Conservation (phyloP, 768 basidiomycete genomes). For the Leucocoprinus leucothites region DNA sequence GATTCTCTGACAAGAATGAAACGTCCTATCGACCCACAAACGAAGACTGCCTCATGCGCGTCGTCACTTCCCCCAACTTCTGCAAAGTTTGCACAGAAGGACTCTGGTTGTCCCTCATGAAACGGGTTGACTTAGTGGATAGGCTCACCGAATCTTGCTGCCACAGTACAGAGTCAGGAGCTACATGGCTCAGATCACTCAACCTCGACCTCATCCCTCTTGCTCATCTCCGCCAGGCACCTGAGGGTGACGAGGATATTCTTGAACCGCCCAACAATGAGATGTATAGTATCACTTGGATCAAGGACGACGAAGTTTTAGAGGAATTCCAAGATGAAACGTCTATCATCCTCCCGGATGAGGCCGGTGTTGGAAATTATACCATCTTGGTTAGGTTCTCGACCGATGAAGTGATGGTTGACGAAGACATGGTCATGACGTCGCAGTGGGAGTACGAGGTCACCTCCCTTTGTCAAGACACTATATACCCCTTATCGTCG, state of each 20-base stretch:
- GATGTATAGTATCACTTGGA: constrained; percentile 57
- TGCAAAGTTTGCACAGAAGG: constrained; percentile 74
- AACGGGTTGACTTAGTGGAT: constrained; percentile 62
- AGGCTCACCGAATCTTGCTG: constrained; percentile 38
- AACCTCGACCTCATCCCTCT: constrained; percentile 57
- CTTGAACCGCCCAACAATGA: constrained; percentile 21
- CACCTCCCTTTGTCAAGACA: constrained; percentile 1
- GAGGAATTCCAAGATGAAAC: constrained; percentile 49
- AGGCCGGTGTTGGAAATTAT: constrained; percentile 38
- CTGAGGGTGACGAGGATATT: neutral
- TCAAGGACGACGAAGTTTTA: constrained; percentile 42
- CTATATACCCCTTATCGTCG: no score
- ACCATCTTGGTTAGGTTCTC: constrained; percentile 44
- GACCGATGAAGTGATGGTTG: constrained; percentile 56
- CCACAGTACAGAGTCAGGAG: neutral
- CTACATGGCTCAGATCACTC: constrained; percentile 30
- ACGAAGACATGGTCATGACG: constrained; percentile 28
- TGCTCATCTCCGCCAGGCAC: constrained; percentile 43
- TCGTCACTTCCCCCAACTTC: constrained; percentile 65
- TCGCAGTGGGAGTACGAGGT: constrained; percentile 22
- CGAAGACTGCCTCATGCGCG: constrained; percentile 80
- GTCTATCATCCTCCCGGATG: constrained; percentile 34
- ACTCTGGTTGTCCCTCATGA: constrained; percentile 66
- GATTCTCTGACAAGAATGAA: constrained; percentile 59
- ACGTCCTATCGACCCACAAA: constrained; percentile 82